These are phyloP conservation scores for Epichloe scottii DNA, from an alignment of 2,329 filamentous ascomycete species.

Conservation along the genomic window DNA sequence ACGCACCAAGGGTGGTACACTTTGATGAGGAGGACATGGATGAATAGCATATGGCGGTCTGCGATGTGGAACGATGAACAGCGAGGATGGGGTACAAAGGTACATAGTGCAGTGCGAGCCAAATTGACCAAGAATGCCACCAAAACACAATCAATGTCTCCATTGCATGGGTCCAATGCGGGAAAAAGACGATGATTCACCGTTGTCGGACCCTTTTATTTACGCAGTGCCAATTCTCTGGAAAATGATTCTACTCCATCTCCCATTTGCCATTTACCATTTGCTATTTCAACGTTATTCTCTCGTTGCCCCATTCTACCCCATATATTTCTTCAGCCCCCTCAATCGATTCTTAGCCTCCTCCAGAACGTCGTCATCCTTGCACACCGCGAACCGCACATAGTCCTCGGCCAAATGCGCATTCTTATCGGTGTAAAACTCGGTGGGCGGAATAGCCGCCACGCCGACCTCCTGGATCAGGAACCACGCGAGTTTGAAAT, in stretches of 20 bases:
- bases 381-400: constrained; percentile 91
- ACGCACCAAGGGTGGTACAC: constrained; percentile 6
- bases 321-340: constrained; percentile 60
- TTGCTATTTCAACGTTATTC: too few species aligned
- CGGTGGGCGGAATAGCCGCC: constrained; percentile 88
- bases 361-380: constrained; percentile 76
- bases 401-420: constrained; percentile 83
- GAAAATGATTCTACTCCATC: too few species aligned
- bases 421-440: constrained; percentile 86
- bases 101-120: too few species aligned
- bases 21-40: not conserved
- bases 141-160: too few species aligned
- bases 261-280: too few species aligned
- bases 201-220: too few species aligned
- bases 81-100: too few species aligned
- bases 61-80: too few species aligned
- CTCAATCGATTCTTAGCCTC: constrained; percentile 64
- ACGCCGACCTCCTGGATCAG: constrained; percentile 93
- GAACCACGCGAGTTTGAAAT: constrained; percentile 95
- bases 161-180: too few species aligned
- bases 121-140: too few species aligned
- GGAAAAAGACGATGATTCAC: too few species aligned
- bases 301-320: not conserved
- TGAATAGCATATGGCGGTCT: not conserved
- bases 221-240: too few species aligned